Base-by-base conservation (phyloP, 73 alveolate species). In the Symbiodinium natans region DNA sequence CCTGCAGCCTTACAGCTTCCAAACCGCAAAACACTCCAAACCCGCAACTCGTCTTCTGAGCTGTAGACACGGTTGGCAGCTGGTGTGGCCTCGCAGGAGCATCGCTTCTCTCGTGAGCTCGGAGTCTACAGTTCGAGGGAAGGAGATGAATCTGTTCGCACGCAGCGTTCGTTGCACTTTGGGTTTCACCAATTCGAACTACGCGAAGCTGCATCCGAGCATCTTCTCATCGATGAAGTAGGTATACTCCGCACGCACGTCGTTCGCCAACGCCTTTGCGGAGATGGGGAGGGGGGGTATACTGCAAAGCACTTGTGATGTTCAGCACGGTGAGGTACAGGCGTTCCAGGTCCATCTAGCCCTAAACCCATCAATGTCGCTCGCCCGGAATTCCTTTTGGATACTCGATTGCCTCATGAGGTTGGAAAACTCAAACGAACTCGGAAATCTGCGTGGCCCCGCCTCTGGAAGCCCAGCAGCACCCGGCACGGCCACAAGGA, bases 401-500 rank as follows among this genome's bases (percentile, higher is more conserved):
- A 48, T 10, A 48, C 63, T 17, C 63, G 17, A 8, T 48, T 48
- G 63, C 17, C 17, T 17, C 63, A 48, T 48, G 63, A 17, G 63
- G 8, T 8, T 8, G 23, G 63, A 10, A 48, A 10, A 10, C 17
- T 48, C 17, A 8, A 48, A 10, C 23, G 63, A 17, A 10, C 23
- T 8, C 63, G 23, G 8, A 48, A 48, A 48, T 48, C 63, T 48
- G 17, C 63, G 8, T 48, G n/a, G n/a, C n/a, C n/a, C n/a, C n/a
- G 85, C 95, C 95, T 88, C 95, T 13, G 95, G 95, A 54, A 88
- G 85, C 34, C 95, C 95, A 8, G 86, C n/a, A 10, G 95, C 95
- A 2, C 85, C 41, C 23, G 95, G 95, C 21, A 88, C 95, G 41
- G 63, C 33, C 63, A 88, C 95, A 48, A 88, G 86, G 85, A 88